These are phyloP conservation scores for Pseudogymnoascus sp. DNA, from an alignment of 2,329 filamentous ascomycete genomes.

Conservation along the genomic window DNA sequence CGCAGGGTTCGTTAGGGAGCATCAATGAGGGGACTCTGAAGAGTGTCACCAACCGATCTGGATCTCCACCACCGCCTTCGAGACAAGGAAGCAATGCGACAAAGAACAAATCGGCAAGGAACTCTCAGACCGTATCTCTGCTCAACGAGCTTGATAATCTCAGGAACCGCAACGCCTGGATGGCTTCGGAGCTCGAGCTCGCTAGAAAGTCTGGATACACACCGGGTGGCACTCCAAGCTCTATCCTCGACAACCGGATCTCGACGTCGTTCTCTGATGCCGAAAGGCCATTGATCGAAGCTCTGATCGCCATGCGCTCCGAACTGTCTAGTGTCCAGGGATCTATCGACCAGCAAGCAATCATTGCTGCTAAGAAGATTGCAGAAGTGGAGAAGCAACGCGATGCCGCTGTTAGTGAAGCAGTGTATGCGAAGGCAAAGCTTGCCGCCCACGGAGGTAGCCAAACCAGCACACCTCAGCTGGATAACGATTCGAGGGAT, in stretches of 20 bases:
- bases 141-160: slow-evolving; percentile 79
- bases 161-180: slow-evolving; percentile 90
- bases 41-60: slow-evolving; percentile 36
- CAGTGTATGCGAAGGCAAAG: slow-evolving; percentile 89
- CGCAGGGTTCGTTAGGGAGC: slow-evolving; percentile 62
- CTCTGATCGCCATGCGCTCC: slow-evolving; percentile 80
- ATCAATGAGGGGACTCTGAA: slow-evolving; percentile 49
- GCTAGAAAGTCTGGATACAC: slow-evolving; percentile 85
- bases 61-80: slow-evolving; percentile 51
- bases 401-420: slow-evolving; percentile 89
- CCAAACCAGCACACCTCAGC: slow-evolving; percentile 50
- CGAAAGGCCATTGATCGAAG: slow-evolving; percentile 85
- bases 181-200: slow-evolving; percentile 86
- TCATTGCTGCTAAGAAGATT: slow-evolving; percentile 77
- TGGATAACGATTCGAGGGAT: slow-evolving; percentile 49
- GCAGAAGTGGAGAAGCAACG: slow-evolving; percentile 92
- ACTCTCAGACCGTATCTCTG: slow-evolving; percentile 63
- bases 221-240: slow-evolving; percentile 60
- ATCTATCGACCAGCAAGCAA: slow-evolving; percentile 81
- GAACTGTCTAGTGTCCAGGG: slow-evolving; percentile 85
- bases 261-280: slow-evolving; percentile 82
- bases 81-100: slow-evolving; percentile 52
- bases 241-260: slow-evolving; percentile 66
- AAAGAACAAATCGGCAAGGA: slow-evolving; percentile 49
- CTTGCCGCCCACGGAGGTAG: slow-evolving; percentile 74